Evolutionary conservation across 352 stramenopile genomes (phyloP), one percentile per base, ranked within the genome.

Genomic region (Pythium rishiriense): DNA sequence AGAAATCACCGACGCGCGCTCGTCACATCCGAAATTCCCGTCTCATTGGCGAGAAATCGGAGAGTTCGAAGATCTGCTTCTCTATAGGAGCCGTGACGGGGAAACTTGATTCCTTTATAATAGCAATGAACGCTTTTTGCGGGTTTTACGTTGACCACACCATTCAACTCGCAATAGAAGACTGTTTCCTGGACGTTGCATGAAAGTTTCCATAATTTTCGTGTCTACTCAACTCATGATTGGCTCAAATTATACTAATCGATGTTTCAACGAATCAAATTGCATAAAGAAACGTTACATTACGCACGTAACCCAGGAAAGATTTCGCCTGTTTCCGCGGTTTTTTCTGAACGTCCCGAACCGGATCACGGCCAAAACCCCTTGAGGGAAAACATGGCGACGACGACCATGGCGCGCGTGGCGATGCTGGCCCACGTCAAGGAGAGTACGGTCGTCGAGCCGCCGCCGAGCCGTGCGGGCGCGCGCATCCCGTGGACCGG

Each of bases 371-470:
- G 5, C 12, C 21, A 39, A 50, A 10, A 11, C 26, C 39, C n/a
- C 53, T 39, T 28, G 37, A 60, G 41, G 37, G n/a, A 37, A 35
- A 58, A 53, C 14, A 35, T 11, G 4, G 11, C 22, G 3, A 35
- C 51, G 21, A 31, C 19, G 11, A 62, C 28, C 6, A 74, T 74
- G 68, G 41, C 68, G 46, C 62, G 68, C 29, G 81, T 93, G 19
- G 83, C 78, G 12, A 64, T 85, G 58, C 69, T 93, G 22, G 74
- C 84, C 17, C 84, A 93, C 65, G 78, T 93, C 21, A 93, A 93
- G 74, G 69, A 75, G 58, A 86, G 76, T 52, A 68, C 72, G 1
- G 62, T 69, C 28, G 53, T 65, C 9, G 57, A 73, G 56, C 24
- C 58, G 55, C 63, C 73, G 24, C 52, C 35, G 28, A 46, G 42